Percentiles rank a stretch among this genome's conserved stretches.
Evolutionary conservation across 192 early-diverging fungal species (phyloP).

Genomic region (Chytriomyces confervae): DNA sequence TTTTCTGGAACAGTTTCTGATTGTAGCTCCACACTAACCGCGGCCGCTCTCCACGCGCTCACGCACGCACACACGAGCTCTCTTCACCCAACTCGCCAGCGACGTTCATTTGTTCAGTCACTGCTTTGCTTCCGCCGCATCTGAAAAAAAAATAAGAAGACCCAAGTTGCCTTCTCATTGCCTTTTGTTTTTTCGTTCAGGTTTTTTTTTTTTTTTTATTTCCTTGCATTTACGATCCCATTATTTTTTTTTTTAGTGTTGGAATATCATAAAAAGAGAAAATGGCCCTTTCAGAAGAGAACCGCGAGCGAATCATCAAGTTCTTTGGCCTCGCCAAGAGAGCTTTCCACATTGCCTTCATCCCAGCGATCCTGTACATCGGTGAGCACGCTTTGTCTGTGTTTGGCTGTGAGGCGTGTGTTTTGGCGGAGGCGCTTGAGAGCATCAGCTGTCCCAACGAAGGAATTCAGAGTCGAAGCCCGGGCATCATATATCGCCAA

Average conservation of each 20-base stretch:
- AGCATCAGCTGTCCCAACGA: no score
- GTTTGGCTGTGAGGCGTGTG: neutral
- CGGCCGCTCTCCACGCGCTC: neutral
- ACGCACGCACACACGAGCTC: neutral
- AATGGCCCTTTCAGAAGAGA: slow-evolving; percentile 56
- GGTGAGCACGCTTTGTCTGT: slow-evolving; percentile 34
- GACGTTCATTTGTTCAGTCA: no score
- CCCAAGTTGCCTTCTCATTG: no score
- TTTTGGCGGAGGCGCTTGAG: neutral
- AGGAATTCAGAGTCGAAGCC: no score
- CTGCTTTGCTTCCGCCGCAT: no score
- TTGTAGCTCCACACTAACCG: slow-evolving; percentile 25
- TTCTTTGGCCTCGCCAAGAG: slow-evolving; percentile 44
- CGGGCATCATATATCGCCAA: no score
- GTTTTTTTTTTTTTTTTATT: neutral
- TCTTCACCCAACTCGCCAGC: no score
- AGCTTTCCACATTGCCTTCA: slow-evolving; percentile 56
- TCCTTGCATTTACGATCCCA: neutral
- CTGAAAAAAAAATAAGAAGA: no score
- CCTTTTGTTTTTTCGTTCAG: neutral
- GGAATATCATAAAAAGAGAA: slow-evolving; percentile 6
- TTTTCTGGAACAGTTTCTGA: slow-evolving; percentile 77
- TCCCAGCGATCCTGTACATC: slow-evolving; percentile 57
- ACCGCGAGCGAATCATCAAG: slow-evolving; percentile 56
- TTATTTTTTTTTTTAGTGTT: neutral